Conservation (phyloP, 2,329 filamentous ascomycete genomes). For the Xylaria sp. region DNA sequence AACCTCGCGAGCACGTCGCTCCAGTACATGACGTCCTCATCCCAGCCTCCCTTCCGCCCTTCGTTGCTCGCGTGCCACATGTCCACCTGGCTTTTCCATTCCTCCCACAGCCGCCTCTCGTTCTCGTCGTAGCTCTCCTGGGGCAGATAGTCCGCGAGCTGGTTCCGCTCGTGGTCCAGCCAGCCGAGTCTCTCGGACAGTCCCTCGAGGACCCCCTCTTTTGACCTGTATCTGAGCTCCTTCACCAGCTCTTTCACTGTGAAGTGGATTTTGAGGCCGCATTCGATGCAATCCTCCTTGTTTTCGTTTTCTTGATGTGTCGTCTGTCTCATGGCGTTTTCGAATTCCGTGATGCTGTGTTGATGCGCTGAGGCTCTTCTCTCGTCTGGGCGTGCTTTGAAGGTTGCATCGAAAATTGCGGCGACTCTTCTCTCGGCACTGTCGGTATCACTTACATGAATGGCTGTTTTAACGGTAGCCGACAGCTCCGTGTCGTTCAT, state of each 20-base stretch:
- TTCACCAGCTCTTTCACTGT: slow-evolving; percentile 20
- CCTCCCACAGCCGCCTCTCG: slow-evolving; percentile 19
- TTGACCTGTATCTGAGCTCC: slow-evolving; percentile 11
- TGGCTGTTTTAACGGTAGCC: slow-evolving; percentile 17
- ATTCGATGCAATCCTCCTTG: background rate
- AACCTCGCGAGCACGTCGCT: slow-evolving; percentile 16
- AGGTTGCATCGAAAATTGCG: slow-evolving; percentile 18
- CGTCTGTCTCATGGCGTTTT: background rate
- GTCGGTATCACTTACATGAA: slow-evolving; percentile 8
- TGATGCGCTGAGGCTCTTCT: background rate
- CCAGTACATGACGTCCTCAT: slow-evolving; percentile 24
- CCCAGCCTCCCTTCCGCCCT: slow-evolving; percentile 13
- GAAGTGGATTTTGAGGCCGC: slow-evolving; percentile 17
- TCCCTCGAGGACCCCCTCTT: slow-evolving; percentile 16
- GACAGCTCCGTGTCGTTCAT: background rate
- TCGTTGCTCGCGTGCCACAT: slow-evolving; percentile 23
- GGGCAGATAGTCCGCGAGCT: slow-evolving; percentile 17
- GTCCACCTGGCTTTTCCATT: slow-evolving; percentile 25
- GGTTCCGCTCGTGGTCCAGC: slow-evolving; percentile 18
- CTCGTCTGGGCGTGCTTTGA: background rate
- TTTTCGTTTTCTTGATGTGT: background rate
- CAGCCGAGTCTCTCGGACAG: slow-evolving; percentile 15
- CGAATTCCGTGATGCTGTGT: background rate
- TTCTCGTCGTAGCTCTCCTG: slow-evolving; percentile 20
- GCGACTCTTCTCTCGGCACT: slow-evolving; percentile 3